Evolutionary conservation across 345 rosid species (phyloP), one percentile per base, ranked within the genome.

Genomic region (Salix suchowensis): DNA sequence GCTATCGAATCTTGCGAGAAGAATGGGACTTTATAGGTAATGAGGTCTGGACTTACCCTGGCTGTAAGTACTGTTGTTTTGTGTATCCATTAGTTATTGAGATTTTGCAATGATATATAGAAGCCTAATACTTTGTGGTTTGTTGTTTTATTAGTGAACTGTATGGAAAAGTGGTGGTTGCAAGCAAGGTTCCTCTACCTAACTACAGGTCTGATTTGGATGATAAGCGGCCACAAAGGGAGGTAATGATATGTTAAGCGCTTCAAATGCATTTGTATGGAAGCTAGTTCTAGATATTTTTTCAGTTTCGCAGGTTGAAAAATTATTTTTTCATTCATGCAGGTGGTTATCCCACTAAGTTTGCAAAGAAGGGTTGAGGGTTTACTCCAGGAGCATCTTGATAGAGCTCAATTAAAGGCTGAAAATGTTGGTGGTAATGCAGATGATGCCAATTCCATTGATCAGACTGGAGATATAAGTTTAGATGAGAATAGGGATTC

Each of bases 151-250:
- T 24, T 71, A 93, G 99, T 84, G 97, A 92, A 77, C 68, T 96
- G 67, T 96, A 96, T 42, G 99, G 99, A 44, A 93, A 89, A 87
- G 98, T 91, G 66, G 97, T 96, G 74, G 99, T 96, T 78, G 92
- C 95, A 15, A 92, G 99, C 87, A 96, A 92, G 86, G 89, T 88
- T 82, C 98, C 98, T 74, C 98, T 96, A 75, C 97, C 99, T 7
- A 96, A 96, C 81, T 96, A 96, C 84, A 70, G 99, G 79, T 97
- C 98, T 8, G 99, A 96, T 85, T 88, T 96, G 86, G 99, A 96
- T 88, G 98, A 96, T 80, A 93, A 87, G 90, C 86, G 99, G 83
- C 99, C 99, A 68, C 99, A 96, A 64, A 90, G 99, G 72, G 99
- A 96, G 99, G 98, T 96, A 84, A 79, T 69, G 30, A 7, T 65